Conservation (phyloP, 2,329 filamentous ascomycete genomes). For the Aspergillus quadricinctus region DNA sequence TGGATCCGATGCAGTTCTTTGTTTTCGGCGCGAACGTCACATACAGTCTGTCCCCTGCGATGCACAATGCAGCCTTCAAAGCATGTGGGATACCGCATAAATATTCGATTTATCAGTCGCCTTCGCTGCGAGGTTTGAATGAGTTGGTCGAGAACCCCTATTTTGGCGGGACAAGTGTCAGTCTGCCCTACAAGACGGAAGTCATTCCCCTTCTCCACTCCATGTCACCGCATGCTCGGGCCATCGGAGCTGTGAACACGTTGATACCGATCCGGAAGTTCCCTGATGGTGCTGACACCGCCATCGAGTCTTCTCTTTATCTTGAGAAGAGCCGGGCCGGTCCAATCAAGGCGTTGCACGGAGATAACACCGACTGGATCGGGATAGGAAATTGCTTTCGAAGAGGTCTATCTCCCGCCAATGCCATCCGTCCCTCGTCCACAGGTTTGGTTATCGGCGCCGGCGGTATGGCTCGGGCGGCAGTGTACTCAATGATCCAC, state of each 20-base stretch:
- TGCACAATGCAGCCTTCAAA: constrained; percentile 68
- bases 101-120: constrained; percentile 62
- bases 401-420: constrained; percentile 67
- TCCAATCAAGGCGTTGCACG: constrained; percentile 65
- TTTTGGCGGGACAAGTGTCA: constrained; percentile 69
- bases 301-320: constrained; percentile 54
- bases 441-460: constrained; percentile 61
- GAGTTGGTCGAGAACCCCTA: constrained; percentile 60
- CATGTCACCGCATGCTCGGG: constrained; percentile 66
- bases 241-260: constrained; percentile 73
- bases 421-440: constrained; percentile 55
- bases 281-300: constrained; percentile 49
- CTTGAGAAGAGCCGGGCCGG: constrained; percentile 61
- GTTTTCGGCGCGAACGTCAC: constrained; percentile 69
- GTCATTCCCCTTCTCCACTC: constrained; percentile 62
- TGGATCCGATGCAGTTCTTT: constrained; percentile 67
- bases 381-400: constrained; percentile 70
- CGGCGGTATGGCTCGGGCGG: constrained; percentile 46
- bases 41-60: constrained; percentile 70
- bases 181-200: constrained; percentile 70
- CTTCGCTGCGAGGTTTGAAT: constrained; percentile 59
- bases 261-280: constrained; percentile 65
- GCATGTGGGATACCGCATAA: constrained; percentile 64
- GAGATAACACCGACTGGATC: constrained; percentile 79
- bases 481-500: constrained; percentile 38